Base-by-base conservation (phyloP, 306 rosid species). In the Casuarina cunninghamiana region DNA sequence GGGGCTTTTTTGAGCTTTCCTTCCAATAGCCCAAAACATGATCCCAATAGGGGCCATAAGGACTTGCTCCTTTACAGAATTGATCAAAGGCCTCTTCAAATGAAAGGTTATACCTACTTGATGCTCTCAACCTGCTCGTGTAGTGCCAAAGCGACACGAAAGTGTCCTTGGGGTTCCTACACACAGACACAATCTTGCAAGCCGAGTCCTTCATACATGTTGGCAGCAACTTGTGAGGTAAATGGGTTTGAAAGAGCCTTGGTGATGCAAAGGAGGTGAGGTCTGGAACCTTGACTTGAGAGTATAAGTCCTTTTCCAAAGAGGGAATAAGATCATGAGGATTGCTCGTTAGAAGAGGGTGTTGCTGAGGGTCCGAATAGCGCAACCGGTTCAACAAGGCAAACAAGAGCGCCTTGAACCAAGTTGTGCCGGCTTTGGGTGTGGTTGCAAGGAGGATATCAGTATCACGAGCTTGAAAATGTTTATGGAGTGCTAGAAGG, bases 311-410 rank as follows among this genome's bases (percentile, higher is more conserved):
- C 0, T 78, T 21, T 15, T 85, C 89, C 62, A 85, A 76, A 45
- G 60, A 82, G 70, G 87, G 87, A 0, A 83, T 84, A 10, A 88
- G 82, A 38, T 16, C 74, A 44, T 88, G 86, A 7, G 89, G 89
- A 53, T 65, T 81, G 10, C 9, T 57, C 0, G 82, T 69, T 37
- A 85, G 86, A 2, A 88, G 57, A 38, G 87, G 87, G 41, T 81
- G 32, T 26, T 26, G 32, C 32, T 26, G 32, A 26, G 32, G 32
- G 69, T 78, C 54, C 2, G 75, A 69, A 75, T 60, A 55, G 21
- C 3, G 19, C 15, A 21, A 3, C 10, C 32, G 32, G 32, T 26
- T 26, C 32, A 26, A 0, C 32, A 26, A 26, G 32, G 81, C 53
- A 26, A 26, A 26, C 32, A 26, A 26, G 32, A 84, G 11, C 5